phyloP scores from a whole-genome alignment of 2,329 filamentous ascomycete genomes.

The Fusarium coicis region DNA sequence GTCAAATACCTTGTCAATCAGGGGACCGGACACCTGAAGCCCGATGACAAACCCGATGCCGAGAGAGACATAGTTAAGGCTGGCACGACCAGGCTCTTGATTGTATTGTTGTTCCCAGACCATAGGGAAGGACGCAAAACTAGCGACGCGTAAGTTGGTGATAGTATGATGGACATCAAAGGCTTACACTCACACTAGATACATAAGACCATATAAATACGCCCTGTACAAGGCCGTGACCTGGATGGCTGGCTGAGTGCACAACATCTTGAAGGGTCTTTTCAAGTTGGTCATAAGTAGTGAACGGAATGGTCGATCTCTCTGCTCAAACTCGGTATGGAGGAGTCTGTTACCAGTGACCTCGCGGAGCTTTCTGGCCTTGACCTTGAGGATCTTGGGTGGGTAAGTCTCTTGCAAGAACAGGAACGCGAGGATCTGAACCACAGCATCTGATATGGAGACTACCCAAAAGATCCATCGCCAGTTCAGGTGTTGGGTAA shows the following conservation, averaged over 20 bases:
- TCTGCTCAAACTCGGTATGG: slow-evolving; percentile 45
- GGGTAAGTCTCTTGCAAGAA: slow-evolving; percentile 55
- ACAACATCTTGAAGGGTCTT: slow-evolving; percentile 60
- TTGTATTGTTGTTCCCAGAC: slow-evolving; percentile 61
- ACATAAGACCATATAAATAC: slow-evolving; percentile 65
- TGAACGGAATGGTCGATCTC: slow-evolving; percentile 41
- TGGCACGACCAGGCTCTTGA: slow-evolving; percentile 58
- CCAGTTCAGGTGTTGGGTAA: slow-evolving; percentile 53
- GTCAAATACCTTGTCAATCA: slow-evolving; percentile 47
- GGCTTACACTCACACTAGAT: slow-evolving; percentile 53
- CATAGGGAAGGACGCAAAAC: slow-evolving; percentile 62
- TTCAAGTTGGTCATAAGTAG: slow-evolving; percentile 49
- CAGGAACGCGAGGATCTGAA: slow-evolving; percentile 50
- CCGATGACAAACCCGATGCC: slow-evolving; percentile 66
- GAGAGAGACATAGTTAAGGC: slow-evolving; percentile 64
- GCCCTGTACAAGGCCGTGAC: slow-evolving; percentile 61
- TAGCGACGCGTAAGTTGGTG: background rate
- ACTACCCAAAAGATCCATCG: slow-evolving; percentile 59
- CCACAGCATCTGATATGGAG: slow-evolving; percentile 50
- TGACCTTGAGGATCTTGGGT: slow-evolving; percentile 45
- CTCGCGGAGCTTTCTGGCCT: slow-evolving; percentile 43
- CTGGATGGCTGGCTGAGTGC: slow-evolving; percentile 62
- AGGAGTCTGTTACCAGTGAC: slow-evolving; percentile 44
- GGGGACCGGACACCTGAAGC: slow-evolving; percentile 60
- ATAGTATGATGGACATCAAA: rapidly evolving